Evolutionary conservation across 768 basidiomycete species (phyloP).

Genomic region (Scleroderma bovista): DNA sequence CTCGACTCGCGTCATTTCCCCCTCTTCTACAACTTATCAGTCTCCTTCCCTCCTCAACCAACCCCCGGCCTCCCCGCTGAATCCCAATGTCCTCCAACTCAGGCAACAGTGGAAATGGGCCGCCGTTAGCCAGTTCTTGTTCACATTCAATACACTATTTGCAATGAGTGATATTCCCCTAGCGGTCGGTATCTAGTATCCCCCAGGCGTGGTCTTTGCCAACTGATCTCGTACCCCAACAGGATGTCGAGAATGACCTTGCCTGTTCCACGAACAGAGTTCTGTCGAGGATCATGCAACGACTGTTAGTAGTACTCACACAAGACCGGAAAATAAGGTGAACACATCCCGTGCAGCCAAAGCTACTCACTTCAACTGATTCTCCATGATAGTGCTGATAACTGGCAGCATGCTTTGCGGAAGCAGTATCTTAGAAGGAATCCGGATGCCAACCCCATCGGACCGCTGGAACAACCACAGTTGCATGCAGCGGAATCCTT

Average conservation of each 20-base stretch:
- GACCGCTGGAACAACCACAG: conserved; percentile 36
- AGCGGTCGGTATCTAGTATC: conserved; percentile 37
- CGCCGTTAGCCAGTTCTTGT: conserved; percentile 85
- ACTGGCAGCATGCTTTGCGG: conserved; percentile 74
- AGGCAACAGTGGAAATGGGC: conserved; percentile 91
- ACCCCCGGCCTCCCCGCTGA: conserved; percentile 22
- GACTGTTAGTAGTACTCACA: conserved; percentile 66
- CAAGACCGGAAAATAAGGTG: conserved; percentile 79
- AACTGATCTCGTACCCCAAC: conserved; percentile 9
- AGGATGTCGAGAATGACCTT: conserved; percentile 82
- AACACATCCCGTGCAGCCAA: conserved; percentile 27
- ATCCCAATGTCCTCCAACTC: conserved; percentile 46
- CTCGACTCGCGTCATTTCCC: conserved; percentile 33
- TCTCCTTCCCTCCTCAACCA: conserved; percentile 20
- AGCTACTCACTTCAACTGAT: conserved; percentile 13
- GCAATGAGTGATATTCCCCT: conserved; percentile 66
- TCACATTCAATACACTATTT: conserved; percentile 73
- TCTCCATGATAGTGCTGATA: conserved; percentile 48
- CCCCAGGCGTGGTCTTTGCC: neutral
- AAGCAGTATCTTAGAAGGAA: conserved; percentile 73
- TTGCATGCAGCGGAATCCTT: conserved; percentile 20
- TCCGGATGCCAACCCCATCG: conserved; percentile 68
- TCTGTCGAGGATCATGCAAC: conserved; percentile 68
- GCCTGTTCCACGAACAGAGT: conserved; percentile 51
- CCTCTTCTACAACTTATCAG: conserved; percentile 26